Conservation (phyloP, 2,329 filamentous ascomycete genomes). For the Aureobasidium pullulans region DNA sequence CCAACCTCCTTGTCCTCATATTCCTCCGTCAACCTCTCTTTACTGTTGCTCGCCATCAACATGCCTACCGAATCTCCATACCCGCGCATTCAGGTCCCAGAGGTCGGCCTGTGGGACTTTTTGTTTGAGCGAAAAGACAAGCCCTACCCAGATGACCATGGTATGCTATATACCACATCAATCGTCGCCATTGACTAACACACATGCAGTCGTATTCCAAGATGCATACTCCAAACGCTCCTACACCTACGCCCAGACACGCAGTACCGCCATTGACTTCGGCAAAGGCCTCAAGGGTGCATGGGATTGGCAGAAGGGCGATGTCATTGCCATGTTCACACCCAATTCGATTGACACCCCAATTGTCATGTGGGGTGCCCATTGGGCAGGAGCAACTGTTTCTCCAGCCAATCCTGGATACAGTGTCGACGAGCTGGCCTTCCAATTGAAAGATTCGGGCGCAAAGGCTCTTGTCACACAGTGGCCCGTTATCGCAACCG, state of each 20-base stretch:
- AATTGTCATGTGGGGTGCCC: slow-evolving; percentile 65
- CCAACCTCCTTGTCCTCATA: not conserved
- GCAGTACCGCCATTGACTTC: slow-evolving; percentile 62
- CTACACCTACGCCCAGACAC: slow-evolving; percentile 66
- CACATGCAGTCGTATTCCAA: slow-evolving; percentile 60
- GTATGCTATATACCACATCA: slow-evolving; percentile 33
- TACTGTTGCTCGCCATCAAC: not conserved
- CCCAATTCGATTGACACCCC: slow-evolving; percentile 83
- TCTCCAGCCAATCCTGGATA: slow-evolving; percentile 88
- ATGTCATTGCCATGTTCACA: slow-evolving; percentile 75
- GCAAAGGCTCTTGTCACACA: slow-evolving; percentile 74
- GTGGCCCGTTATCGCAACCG: slow-evolving; percentile 55
- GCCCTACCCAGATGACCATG: slow-evolving; percentile 63
- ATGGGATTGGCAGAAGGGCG: slow-evolving; percentile 74
- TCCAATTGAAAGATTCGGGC: slow-evolving; percentile 71
- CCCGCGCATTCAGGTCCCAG: slow-evolving; percentile 59
- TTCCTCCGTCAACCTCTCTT: not conserved
- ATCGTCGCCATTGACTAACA: not conserved
- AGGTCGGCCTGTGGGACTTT: slow-evolving; percentile 70
- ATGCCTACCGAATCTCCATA: slow-evolving; percentile 70
- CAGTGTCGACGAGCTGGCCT: slow-evolving; percentile 73
- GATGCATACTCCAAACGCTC: slow-evolving; percentile 62
- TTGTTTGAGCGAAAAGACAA: slow-evolving; percentile 64
- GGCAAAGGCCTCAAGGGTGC: slow-evolving; percentile 67
- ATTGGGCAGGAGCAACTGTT: slow-evolving; percentile 75